These are phyloP conservation scores for Termitomyces sp. DNA, from an alignment of 768 basidiomycete species.

Conservation along the genomic window DNA sequence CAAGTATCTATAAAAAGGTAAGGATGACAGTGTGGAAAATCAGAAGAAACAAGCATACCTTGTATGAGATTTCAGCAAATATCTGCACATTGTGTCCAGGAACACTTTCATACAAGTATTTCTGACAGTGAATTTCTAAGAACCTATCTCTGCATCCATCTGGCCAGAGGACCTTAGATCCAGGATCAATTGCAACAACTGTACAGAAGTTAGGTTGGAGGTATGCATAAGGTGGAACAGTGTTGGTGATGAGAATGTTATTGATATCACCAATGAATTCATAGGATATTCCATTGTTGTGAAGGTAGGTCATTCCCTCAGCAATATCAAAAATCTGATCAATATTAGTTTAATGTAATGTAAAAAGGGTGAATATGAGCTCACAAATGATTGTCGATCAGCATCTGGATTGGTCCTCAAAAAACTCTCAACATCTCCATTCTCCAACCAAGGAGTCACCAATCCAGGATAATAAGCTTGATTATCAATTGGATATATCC, in stretches of 20 bases:
- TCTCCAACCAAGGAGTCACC: neutral
- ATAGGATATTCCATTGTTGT: neutral
- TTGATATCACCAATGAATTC: neutral
- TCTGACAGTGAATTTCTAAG: neutral
- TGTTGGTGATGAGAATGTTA: neutral
- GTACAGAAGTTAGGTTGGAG: neutral
- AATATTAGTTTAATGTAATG: neutral
- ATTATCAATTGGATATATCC: neutral
- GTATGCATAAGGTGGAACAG: neutral
- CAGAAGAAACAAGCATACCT: no score
- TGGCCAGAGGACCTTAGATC: neutral
- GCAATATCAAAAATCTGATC: neutral
- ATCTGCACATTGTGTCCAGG: no score
- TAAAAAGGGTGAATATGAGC: neutral
- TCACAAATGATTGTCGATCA: neutral
- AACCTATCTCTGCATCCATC: neutral
- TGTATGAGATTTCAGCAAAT: no score
- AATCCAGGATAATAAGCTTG: neutral
- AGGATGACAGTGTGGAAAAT: no score
- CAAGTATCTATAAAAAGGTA: no score
- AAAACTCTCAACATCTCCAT: neutral
- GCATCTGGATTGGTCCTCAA: neutral
- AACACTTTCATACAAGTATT: no score
- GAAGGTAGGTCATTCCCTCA: neutral
- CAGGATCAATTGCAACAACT: neutral